These are phyloP conservation scores for Picochlorum sp. DNA, from an alignment of 139 green algal species.

Conservation along the genomic window DNA sequence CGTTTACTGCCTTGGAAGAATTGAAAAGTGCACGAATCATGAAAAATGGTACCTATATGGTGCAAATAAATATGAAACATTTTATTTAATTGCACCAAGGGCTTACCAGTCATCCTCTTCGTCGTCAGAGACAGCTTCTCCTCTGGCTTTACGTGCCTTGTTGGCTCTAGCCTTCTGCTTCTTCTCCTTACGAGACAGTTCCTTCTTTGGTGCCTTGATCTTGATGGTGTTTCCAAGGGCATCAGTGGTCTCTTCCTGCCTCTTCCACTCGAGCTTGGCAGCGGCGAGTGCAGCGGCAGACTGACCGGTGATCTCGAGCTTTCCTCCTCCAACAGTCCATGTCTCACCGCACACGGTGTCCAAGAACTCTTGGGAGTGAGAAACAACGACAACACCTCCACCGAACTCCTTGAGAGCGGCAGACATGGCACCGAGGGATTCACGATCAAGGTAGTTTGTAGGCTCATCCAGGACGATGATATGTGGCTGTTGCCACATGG, in stretches of 20 bases:
- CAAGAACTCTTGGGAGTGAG: constrained; percentile 74
- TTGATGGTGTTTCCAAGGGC: constrained; percentile 84
- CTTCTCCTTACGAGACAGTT: constrained; percentile 85
- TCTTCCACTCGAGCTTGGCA: constrained; percentile 73
- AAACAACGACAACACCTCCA: constrained; percentile 80
- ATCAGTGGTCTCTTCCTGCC: constrained; percentile 71
- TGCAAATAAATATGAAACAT: constrained; percentile 3
- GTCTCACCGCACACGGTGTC: constrained; percentile 70
- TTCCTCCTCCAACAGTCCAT: constrained; percentile 73
- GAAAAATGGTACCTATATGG: not conserved
- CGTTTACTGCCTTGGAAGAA: not conserved
- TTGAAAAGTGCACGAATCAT: not conserved
- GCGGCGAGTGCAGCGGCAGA: constrained; percentile 28
- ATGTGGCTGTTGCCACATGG: constrained; percentile 75
- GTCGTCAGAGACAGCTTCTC: constrained; percentile 64
- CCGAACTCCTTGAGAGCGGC: constrained; percentile 70
- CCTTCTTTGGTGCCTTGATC: constrained; percentile 78
- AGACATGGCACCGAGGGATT: constrained; percentile 75
- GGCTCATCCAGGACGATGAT: constrained; percentile 84
- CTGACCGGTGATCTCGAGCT: constrained; percentile 43
- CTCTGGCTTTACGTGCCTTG: constrained; percentile 52
- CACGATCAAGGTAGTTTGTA: constrained; percentile 85
- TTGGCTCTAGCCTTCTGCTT: constrained; percentile 62
- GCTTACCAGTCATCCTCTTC: constrained; percentile 46
- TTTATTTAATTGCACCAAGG: not conserved